Evolutionary conservation across 2,329 filamentous ascomycete species (phyloP).

Genomic region (Trichophyton verrucosum): DNA sequence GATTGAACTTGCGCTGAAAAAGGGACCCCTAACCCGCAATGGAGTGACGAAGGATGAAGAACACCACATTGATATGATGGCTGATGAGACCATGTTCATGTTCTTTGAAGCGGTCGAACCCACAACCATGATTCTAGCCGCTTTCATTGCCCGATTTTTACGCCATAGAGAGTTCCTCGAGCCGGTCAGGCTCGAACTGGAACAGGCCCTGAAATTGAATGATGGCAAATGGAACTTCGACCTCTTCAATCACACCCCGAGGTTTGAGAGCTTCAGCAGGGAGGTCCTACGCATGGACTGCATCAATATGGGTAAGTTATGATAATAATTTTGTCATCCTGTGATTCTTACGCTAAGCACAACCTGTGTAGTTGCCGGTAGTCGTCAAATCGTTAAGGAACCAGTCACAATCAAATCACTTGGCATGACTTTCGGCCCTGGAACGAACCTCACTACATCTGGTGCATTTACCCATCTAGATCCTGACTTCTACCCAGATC

Average conservation of each 20-base stretch:
- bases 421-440: background rate
- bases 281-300: background rate
- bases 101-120: constrained; percentile 1
- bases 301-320: background rate
- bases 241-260: background rate
- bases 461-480: background rate
- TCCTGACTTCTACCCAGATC: constrained; percentile 1
- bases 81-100: constrained; percentile 2
- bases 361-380: background rate
- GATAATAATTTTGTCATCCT: too few species aligned
- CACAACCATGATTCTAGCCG: background rate
- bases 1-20: background rate
- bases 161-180: background rate
- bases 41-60: background rate
- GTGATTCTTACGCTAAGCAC: background rate
- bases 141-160: background rate
- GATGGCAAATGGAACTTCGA: constrained; percentile 2
- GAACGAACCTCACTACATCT: background rate
- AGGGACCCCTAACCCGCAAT: background rate
- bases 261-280: background rate
- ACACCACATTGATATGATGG: constrained; percentile 3
- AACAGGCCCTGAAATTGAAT: background rate
- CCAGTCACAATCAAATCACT: background rate
- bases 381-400: background rate
- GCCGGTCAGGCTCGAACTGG: background rate